Base-by-base conservation (phyloP, 192 early-diverging fungal genomes). In the Umbelopsis isabellina region DNA sequence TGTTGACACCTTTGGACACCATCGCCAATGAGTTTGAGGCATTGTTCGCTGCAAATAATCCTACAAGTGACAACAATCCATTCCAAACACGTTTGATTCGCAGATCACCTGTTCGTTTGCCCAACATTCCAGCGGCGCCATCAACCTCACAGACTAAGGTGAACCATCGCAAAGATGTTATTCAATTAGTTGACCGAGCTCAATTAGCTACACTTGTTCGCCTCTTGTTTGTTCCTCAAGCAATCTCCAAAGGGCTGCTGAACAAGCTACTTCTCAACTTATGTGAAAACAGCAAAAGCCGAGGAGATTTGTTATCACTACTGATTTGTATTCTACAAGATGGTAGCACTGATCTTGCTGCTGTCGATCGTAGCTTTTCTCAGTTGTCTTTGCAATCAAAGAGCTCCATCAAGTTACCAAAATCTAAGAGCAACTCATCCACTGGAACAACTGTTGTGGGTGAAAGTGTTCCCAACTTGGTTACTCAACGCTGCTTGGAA, bases 401-500 rank as follows among this genome's bases (percentile, higher is more conserved):
- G 84, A 49, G 21, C 49, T 66, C 73, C n/a, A 46, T 65, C 52
- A 83, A 69, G 66, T 69, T 68, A 55, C 27, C 20, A 61, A 65
- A 49, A 68, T n/a, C 45, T 66, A 51, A 67, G 64, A 16, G 72
- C 58, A 69, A 27, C 7, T 58, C 73, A 61, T 46, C 78, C 27
- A 46, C 44, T 21, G 35, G 46, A 53, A 75, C 65, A 16, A 61
- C 65, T 2, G 75, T 75, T 13, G 75, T 76, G 35, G 79, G 75
- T 46, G 91, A 93, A 45, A 85, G 88, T 20, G 87, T 94, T 0
- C 95, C 97, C 0, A 95, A 94, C 66, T 74, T 97, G n/a, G 91
- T 95, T 7, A 92, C 93, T 4, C 94, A 95, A 71, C 84, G 97
- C 20, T 92, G 91, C 76, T 83, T 99, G 12, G 94, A 97, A 66